phyloP scores from a whole-genome alignment of 2,329 filamentous ascomycete genomes.

The Calycina herbarum region DNA sequence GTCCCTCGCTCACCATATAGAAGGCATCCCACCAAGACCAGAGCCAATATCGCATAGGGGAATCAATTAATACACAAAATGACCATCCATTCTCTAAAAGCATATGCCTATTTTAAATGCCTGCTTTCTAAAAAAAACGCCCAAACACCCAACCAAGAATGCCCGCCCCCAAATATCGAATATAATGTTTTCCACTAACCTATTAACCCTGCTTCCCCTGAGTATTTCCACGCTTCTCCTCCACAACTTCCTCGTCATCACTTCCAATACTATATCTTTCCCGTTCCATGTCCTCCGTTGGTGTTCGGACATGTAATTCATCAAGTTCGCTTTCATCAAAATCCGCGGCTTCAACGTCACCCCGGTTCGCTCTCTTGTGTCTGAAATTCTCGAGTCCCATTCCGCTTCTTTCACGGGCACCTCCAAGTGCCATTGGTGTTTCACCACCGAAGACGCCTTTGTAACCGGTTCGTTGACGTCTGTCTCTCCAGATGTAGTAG shows the following conservation, averaged over 20 bases:
- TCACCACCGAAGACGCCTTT: constrained; percentile 41
- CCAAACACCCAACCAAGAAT: too few relatives aligned
- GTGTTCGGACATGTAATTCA: constrained; percentile 49
- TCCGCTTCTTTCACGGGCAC: constrained; percentile 32
- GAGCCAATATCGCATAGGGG: not conserved
- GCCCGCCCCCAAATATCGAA: too few relatives aligned
- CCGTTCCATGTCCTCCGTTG: constrained; percentile 40
- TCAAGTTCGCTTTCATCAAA: constrained; percentile 68
- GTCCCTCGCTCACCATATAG: not conserved
- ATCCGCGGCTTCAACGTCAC: constrained; percentile 61
- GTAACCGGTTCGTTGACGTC: constrained; percentile 57
- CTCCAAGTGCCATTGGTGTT: constrained; percentile 34
- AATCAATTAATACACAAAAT: not conserved
- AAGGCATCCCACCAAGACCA: not conserved
- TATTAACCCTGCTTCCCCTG: constrained; percentile 17
- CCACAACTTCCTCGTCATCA: constrained; percentile 56
- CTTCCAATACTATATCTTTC: constrained; percentile 58
- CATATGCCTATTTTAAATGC: too few relatives aligned
- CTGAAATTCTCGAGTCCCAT: constrained; percentile 49
- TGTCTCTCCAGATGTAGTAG: constrained; percentile 63
- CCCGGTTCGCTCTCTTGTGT: constrained; percentile 44
- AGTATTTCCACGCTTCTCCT: constrained; percentile 25
- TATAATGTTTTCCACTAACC: too few relatives aligned
- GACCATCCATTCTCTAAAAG: not conserved
- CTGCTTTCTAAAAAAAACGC: too few relatives aligned